phyloP scores from a whole-genome alignment of 2,329 filamentous ascomycete species.

The Escovopsis sp. region DNA sequence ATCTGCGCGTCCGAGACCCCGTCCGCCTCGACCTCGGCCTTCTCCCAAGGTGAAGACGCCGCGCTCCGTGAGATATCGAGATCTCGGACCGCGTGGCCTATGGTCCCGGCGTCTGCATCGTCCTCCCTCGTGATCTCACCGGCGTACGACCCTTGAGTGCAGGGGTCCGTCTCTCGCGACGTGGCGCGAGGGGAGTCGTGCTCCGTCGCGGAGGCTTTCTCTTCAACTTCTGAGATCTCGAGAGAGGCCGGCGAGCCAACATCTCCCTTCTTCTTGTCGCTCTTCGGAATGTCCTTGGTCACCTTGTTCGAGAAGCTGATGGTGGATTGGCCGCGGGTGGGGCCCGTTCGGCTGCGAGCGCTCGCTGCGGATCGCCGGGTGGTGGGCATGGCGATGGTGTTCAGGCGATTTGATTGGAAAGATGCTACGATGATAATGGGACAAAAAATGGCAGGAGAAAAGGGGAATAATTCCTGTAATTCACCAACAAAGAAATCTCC shows the following conservation, averaged over 20 bases:
- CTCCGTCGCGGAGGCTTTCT: constrained; percentile 8
- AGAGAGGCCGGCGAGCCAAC: constrained; percentile 17
- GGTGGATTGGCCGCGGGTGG: constrained; percentile 35
- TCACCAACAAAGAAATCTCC: too few relatives aligned
- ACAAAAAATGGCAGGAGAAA: too few relatives aligned
- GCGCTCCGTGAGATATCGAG: constrained; percentile 5
- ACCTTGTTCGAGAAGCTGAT: constrained; percentile 43
- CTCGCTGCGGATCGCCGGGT: constrained; percentile 32
- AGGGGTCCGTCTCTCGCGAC: too few relatives aligned
- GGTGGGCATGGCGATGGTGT: constrained; percentile 25
- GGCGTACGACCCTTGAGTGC: too few relatives aligned
- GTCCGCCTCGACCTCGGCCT: constrained; percentile 42
- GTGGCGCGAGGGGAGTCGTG: constrained; percentile 7
- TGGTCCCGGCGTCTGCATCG: constrained; percentile 3
- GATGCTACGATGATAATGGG: neutral
- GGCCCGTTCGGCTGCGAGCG: constrained; percentile 18
- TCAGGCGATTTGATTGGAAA: constrained; percentile 1
- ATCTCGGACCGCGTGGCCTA: constrained; percentile 4
- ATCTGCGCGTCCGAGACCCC: constrained; percentile 54
- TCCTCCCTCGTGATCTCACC: neutral
- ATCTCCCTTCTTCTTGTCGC: constrained; percentile 27
- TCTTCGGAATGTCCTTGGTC: constrained; percentile 35
- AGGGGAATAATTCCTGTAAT: too few relatives aligned
- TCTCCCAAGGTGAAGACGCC: constrained; percentile 20
- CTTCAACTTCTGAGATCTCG: constrained; percentile 16